These are phyloP conservation scores for Allium sativum DNA, from an alignment of 106 monocot genomes.

Conservation along the genomic window DNA sequence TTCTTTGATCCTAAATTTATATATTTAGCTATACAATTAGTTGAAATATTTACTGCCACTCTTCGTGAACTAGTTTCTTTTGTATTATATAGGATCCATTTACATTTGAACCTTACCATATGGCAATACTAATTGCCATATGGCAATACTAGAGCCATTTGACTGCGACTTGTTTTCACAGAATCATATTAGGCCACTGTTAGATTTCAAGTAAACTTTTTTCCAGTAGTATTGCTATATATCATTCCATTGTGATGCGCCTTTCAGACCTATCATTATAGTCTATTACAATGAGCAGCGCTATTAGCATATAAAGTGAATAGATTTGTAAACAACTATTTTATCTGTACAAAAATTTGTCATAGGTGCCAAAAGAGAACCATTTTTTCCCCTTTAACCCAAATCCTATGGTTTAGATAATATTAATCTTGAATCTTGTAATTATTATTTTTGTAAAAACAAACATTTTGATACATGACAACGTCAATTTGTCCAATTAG, in stretches of 20 bases:
- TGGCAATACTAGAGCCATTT: conserved; percentile 82
- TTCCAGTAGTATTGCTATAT: too few relatives aligned
- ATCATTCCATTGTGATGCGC: too few relatives aligned
- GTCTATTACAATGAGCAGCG: not conserved
- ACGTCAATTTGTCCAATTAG: too few relatives aligned
- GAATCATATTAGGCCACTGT: conserved; percentile 74
- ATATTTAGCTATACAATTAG: not conserved
- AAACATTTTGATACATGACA: too few relatives aligned
- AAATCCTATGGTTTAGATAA: too few relatives aligned
- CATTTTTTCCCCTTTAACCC: too few relatives aligned
- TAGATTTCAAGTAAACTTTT: conserved; percentile 67
- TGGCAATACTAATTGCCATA: too few relatives aligned
- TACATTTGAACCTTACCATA: conserved; percentile 50
- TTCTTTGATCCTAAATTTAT: not conserved
- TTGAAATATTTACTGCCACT: not conserved
- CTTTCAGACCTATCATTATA: conserved; percentile 1
- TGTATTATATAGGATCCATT: conserved; percentile 65
- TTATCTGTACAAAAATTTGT: not conserved
- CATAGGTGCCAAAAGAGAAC: not conserved
- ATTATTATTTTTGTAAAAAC: too few relatives aligned
- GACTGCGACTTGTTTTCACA: conserved; percentile 92
- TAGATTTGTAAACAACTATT: not conserved
- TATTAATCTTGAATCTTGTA: too few relatives aligned
- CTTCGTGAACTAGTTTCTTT: not conserved
- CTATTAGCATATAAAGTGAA: not conserved